Base-by-base conservation (phyloP, 2,329 filamentous ascomycete species). In the Trichoderma lentiforme region DNA sequence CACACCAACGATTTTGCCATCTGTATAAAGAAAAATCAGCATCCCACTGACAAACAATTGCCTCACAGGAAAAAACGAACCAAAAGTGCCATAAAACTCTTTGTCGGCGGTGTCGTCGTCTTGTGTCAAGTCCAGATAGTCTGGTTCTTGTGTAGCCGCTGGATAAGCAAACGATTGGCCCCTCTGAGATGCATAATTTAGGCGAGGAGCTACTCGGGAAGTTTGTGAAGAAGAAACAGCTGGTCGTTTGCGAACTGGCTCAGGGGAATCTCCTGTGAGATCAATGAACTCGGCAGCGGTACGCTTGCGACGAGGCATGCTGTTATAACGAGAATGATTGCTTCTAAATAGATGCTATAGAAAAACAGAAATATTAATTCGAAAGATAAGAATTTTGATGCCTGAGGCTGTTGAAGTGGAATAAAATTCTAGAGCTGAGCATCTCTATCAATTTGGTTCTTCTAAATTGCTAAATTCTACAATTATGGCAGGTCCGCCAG, bases 1-100 rank as follows among this genome's bases (percentile, higher is more conserved):
- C 76, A 77, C 87, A 7, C 86, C 86, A 3, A 87, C 86, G 72
- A 87, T 83, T 75, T 87, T 87, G 51, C 79, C 81, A 63, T 83
- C 84, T 85, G 60, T 58, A 30, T 24, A 28, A 7, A 18, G n/a
- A 28, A 12, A 4, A 26, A 28, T 57, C 5, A 57, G 24, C 9
- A 39, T 9, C n/a, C 24, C 2, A 26, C 0, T 21, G 24, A 18
- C 26, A 6, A 36, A 26, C 21, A 6, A n/a, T 7, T 18, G n/a
- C 6, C 1, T 18, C 11, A 1, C 2, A 4, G 18, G 18, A 7
- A 18, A 15, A 53, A 43, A 76, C 82, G 67, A 74, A 85, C 84
- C 81, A 58, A 86, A 78, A 15, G 80, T 82, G 11, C 86, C 85
- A 64, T 88, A 88, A 12, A 86, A 77, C 73, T 88, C 86, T 15